Conservation (phyloP, 768 basidiomycete genomes). For the Termitomyces sp. region DNA sequence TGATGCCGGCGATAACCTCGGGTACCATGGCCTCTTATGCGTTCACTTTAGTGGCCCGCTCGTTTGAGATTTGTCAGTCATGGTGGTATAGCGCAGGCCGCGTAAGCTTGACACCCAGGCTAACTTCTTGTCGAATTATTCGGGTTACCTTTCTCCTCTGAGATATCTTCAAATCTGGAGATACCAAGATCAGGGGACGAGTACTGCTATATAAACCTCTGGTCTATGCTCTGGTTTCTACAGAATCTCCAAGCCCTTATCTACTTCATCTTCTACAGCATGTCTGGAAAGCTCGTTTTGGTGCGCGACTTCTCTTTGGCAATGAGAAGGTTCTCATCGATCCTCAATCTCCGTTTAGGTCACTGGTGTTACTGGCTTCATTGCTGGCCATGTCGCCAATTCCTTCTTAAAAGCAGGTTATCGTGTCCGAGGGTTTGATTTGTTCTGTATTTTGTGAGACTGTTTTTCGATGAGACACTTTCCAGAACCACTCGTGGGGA, state of each 20-base stretch:
- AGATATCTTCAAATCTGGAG: neutral
- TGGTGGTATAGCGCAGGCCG: neutral
- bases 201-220: conserved; percentile 5
- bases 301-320: conserved; percentile 3
- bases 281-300: conserved; percentile 17
- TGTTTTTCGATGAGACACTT: neutral
- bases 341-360: conserved; percentile 20
- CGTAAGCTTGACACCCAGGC: neutral
- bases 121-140: too few species aligned
- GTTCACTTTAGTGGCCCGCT: neutral
- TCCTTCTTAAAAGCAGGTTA: conserved; percentile 28
- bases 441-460: neutral
- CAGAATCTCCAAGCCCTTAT: neutral
- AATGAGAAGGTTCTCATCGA: neutral
- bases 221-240: neutral
- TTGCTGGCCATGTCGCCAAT: conserved; percentile 32
- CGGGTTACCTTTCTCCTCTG: neutral
- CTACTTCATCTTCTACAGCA: conserved; percentile 1
- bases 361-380: conserved; percentile 34
- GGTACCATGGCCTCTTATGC: neutral
- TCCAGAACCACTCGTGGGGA: conserved; percentile 27
- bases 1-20: neutral
- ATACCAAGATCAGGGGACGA: neutral
- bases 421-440: conserved; percentile 31
- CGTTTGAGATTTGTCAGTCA: neutral